Percentiles rank a stretch among this genome's conserved stretches.
Evolutionary conservation across 1,284 basidiomycete genomes (phyloP).

Genomic region (Fistulina hepatica): DNA sequence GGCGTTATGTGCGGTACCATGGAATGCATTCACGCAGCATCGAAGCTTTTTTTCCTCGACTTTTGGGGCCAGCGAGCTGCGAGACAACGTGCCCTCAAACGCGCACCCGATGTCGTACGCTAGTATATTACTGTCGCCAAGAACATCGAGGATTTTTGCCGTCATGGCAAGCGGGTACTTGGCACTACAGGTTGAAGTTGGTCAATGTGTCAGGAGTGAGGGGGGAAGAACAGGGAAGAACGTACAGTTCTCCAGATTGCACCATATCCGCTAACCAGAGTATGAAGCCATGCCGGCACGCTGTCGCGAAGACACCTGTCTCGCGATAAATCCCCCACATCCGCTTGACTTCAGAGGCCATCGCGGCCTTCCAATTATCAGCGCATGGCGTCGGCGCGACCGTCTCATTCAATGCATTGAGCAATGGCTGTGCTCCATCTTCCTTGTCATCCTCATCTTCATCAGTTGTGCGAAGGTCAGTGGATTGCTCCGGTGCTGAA

Average conservation of each 20-base stretch:
- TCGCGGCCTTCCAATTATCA: slow-evolving; percentile 20
- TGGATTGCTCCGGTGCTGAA: not conserved
- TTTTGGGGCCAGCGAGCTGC: slow-evolving; percentile 17
- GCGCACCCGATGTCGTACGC: slow-evolving; percentile 29
- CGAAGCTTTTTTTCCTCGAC: not conserved
- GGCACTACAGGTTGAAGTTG: slow-evolving; percentile 17
- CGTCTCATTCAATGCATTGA: no score
- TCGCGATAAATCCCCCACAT: slow-evolving; percentile 23
- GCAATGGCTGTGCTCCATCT: no score
- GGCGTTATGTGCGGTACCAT: slow-evolving; percentile 27
- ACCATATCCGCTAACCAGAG: slow-evolving; percentile 27
- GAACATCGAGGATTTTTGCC: slow-evolving; percentile 16
- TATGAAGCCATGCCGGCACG: slow-evolving; percentile 25
- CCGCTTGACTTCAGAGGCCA: slow-evolving; percentile 19
- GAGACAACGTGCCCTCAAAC: slow-evolving; percentile 18
- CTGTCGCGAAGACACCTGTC: slow-evolving; percentile 24
- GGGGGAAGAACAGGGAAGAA: slow-evolving; percentile 1
- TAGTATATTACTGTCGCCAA: slow-evolving; percentile 14
- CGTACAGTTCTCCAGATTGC: slow-evolving; percentile 26
- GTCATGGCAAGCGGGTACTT: slow-evolving; percentile 27
- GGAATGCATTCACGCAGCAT: slow-evolving; percentile 21
- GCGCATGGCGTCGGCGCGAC: no score
- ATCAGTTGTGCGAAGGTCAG: not conserved
- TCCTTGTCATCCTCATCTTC: slow-evolving; percentile 1
- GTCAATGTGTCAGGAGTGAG: slow-evolving; percentile 2